These are phyloP conservation scores for Lippia alba DNA, from an alignment of 305 asterid genomes.

Conservation along the genomic window DNA sequence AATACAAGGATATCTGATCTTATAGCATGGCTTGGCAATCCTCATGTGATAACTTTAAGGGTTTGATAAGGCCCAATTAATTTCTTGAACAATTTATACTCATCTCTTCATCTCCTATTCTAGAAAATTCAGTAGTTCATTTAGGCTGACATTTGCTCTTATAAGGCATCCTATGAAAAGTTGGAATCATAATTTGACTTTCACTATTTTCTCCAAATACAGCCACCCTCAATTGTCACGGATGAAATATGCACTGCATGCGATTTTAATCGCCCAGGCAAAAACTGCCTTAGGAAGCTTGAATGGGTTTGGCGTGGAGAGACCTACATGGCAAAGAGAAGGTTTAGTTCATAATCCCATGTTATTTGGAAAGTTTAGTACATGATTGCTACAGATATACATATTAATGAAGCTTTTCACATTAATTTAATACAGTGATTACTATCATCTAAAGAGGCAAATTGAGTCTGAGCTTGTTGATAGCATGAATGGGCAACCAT, in stretches of 20 bases:
- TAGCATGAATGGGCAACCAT: slow-evolving; percentile 58
- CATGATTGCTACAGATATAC: slow-evolving; percentile 28
- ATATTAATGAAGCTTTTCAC: slow-evolving; percentile 27
- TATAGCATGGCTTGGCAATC: too few relatives aligned
- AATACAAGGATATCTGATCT: too few relatives aligned
- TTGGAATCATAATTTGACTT: slow-evolving; percentile 33
- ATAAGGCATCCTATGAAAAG: slow-evolving; percentile 28
- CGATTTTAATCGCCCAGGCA: slow-evolving; percentile 98
- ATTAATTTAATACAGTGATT: slow-evolving; percentile 64
- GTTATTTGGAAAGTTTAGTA: slow-evolving; percentile 22
- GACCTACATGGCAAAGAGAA: slow-evolving; percentile 93
- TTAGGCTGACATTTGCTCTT: slow-evolving; percentile 28
- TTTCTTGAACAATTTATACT: neutral
- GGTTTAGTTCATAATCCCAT: slow-evolving; percentile 55
- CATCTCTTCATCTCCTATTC: slow-evolving; percentile 11
- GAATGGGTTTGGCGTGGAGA: slow-evolving; percentile 99
- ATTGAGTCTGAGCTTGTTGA: slow-evolving; percentile 91
- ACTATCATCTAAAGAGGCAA: slow-evolving; percentile 93
- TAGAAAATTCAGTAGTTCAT: slow-evolving; percentile 21
- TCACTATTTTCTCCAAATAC: slow-evolving; percentile 42
- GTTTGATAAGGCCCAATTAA: too few relatives aligned
- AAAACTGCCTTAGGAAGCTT: slow-evolving; percentile 95
- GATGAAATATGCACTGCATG: slow-evolving; percentile 99
- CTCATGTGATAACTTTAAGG: too few relatives aligned
- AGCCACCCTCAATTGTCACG: slow-evolving; percentile 97